Evolutionary conservation across 2,329 filamentous ascomycete genomes (phyloP), one percentile per base, ranked within the genome.

Genomic region (Xylariaceae sp.): DNA sequence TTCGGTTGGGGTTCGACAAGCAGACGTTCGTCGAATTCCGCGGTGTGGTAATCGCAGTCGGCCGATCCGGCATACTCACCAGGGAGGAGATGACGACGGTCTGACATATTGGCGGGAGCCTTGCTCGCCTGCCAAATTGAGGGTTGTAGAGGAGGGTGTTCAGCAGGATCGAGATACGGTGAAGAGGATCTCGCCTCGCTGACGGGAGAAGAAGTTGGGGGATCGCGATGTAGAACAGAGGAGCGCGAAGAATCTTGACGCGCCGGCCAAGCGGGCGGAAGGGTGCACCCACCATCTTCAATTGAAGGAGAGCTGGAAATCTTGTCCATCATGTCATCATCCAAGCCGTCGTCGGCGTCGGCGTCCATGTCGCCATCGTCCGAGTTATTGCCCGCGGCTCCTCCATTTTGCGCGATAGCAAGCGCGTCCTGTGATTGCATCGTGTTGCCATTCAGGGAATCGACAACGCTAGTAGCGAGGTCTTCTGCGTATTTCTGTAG

Each of bases 241-340:
- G 68, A 71, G 54, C 65, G 69, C 52, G 78, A 71, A 63, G 76
- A 79, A 60, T 76, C 77, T 61, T 76, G 70, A 68, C 76, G 75
- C 63, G 70, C 73, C 54, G 77, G 78, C 78, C 76, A 78, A 59
- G 67, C 68, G 63, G 59, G 69, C 49, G 72, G 70, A 65, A 74
- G 69, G 76, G 74, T 76, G 78, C 80, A 95, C 92, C 83, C 87
- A 99, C 93, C 93, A 89, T 98, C 93, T 81, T 96, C 92, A 75
- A 99, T 99, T 67, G 93, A 98, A 71, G 95, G 95, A 68, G 93
- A 98, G 75, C 93, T 98, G 69, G 93, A 98, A 65, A 99, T 97
- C 76, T 95, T 95, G 79, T 98, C 95, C 89, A 96, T 91, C 87
- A 96, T 87, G 74, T 98, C 93, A 75, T 97, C 81, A 70, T 96